These are phyloP conservation scores for Suhomyces ambrosiae DNA, from an alignment of 1,139 yeast genomes.

Conservation along the genomic window DNA sequence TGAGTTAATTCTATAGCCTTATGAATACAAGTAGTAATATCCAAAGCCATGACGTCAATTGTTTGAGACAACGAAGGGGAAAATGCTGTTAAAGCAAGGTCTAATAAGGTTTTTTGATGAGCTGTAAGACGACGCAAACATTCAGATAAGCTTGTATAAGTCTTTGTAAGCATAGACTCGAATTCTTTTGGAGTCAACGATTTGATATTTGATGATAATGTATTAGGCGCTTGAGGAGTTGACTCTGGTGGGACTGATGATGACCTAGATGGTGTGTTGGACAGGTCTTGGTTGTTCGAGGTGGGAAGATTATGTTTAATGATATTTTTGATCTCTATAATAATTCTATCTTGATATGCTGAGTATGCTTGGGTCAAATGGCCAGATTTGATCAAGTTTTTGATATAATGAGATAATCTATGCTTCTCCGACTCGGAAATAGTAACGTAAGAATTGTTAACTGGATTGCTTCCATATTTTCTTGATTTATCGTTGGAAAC, in stretches of 20 bases:
- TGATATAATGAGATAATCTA: conserved; percentile 47
- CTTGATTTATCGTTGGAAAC: conserved; percentile 28
- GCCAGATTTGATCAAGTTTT: conserved; percentile 63
- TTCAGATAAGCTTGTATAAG: conserved; percentile 67
- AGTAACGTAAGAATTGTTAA: conserved; percentile 33
- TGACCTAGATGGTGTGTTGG: conserved; percentile 34
- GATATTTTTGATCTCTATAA: conserved; percentile 70
- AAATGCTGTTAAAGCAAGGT: conserved; percentile 63
- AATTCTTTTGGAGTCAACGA: conserved; percentile 73
- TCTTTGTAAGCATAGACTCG: conserved; percentile 64
- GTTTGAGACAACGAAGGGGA: conserved; percentile 37
- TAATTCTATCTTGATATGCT: conserved; percentile 65
- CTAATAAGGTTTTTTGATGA: conserved; percentile 80
- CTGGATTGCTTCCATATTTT: conserved; percentile 20
- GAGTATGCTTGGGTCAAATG: conserved; percentile 65
- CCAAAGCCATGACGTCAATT: conserved; percentile 59
- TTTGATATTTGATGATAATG: conserved; percentile 58
- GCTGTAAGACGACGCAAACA: conserved; percentile 71
- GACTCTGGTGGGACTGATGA: conserved; percentile 32
- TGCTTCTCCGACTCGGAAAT: conserved; percentile 39
- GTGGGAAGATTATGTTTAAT: conserved; percentile 66
- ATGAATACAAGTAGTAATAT: conserved; percentile 60
- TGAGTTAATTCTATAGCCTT: conserved; percentile 76
- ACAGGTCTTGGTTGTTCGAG: conserved; percentile 15
- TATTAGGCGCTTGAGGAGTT: conserved; percentile 5